Percentiles rank a stretch among this genome's conserved stretches.
phyloP scores from a whole-genome alignment of 495 filamentous ascomycete species.

The Aspergillus nidulans region DNA sequence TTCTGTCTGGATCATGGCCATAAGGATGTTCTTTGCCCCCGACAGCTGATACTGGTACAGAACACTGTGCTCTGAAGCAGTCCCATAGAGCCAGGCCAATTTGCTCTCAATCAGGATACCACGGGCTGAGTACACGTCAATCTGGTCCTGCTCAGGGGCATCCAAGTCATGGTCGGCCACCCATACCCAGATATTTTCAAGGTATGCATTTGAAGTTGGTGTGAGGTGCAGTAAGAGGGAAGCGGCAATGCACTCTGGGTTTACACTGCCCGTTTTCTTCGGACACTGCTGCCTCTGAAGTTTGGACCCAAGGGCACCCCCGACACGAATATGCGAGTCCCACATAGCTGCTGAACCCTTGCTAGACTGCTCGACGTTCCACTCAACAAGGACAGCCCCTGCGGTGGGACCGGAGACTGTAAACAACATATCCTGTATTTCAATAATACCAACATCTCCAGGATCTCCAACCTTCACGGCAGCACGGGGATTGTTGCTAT shows the following conservation, averaged over 20 bases:
- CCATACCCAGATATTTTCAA: conserved; percentile 64
- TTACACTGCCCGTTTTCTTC: conserved; percentile 32
- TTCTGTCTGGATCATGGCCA: conserved; percentile 75
- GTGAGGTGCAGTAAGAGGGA: conserved; percentile 60
- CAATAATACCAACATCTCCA: conserved; percentile 68
- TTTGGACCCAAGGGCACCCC: conserved; percentile 69
- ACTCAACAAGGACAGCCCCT: conserved; percentile 78
- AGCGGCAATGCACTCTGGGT: conserved; percentile 61
- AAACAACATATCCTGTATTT: conserved; percentile 78
- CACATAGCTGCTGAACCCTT: conserved; percentile 70
- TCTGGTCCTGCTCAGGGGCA: conserved; percentile 37
- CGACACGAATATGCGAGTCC: conserved; percentile 74
- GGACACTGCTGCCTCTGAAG: conserved; percentile 69
- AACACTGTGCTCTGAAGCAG: conserved; percentile 63
- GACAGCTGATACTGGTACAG: conserved; percentile 75
- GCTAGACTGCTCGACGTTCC: conserved; percentile 63
- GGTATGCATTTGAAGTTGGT: conserved; percentile 37
- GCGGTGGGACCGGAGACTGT: conserved; percentile 64
- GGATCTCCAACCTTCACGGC: conserved; percentile 68
- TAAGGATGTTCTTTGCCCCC: conserved; percentile 59
- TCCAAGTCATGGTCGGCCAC: conserved; percentile 67
- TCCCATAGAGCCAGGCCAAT: conserved; percentile 59
- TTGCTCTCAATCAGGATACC: conserved; percentile 55
- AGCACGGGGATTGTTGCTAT: conserved; percentile 57
- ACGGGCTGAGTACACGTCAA: conserved; percentile 58